Conservation (phyloP, 2,329 filamentous ascomycete genomes). For the Ophiostoma perfectum region DNA sequence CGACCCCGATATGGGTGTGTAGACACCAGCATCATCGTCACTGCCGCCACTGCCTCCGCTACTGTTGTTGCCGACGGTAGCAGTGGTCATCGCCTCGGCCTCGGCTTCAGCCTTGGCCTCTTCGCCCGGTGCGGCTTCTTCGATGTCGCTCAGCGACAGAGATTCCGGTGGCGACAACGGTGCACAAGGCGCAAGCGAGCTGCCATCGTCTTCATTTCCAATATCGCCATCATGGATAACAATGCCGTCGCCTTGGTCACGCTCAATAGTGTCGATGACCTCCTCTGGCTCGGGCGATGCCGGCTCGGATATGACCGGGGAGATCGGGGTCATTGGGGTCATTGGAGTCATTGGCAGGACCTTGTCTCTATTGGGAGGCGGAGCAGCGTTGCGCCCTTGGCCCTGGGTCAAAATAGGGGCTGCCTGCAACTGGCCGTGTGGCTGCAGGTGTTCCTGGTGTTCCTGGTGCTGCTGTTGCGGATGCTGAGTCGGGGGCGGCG, state of each 20-base stretch:
- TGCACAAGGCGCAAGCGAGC: neutral
- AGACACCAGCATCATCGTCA: neutral
- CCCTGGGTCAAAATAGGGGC: neutral
- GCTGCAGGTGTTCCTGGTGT: neutral
- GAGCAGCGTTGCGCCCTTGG: neutral
- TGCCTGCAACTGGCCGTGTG: neutral
- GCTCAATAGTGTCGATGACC: constrained; percentile 27
- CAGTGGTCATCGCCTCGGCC: neutral
- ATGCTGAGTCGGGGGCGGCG: neutral
- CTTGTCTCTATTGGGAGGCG: constrained; percentile 30
- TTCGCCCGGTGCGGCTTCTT: constrained; percentile 19
- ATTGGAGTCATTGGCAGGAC: constrained; percentile 34
- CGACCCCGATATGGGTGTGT: neutral
- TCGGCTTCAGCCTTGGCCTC: constrained; percentile 11
- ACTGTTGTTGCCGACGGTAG: neutral
- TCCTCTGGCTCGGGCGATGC: neutral
- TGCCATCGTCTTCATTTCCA: neutral
- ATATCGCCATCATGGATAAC: neutral
- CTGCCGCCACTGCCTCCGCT: neutral
- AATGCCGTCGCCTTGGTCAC: constrained; percentile 20
- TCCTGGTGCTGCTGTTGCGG: neutral
- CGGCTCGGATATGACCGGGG: constrained; percentile 18
- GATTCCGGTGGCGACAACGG: constrained; percentile 15
- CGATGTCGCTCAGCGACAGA: constrained; percentile 19
- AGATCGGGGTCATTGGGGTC: constrained; percentile 18